These are phyloP conservation scores for Neophaeococcomyces aloes DNA, from an alignment of 2,329 filamentous ascomycete genomes.

Conservation along the genomic window DNA sequence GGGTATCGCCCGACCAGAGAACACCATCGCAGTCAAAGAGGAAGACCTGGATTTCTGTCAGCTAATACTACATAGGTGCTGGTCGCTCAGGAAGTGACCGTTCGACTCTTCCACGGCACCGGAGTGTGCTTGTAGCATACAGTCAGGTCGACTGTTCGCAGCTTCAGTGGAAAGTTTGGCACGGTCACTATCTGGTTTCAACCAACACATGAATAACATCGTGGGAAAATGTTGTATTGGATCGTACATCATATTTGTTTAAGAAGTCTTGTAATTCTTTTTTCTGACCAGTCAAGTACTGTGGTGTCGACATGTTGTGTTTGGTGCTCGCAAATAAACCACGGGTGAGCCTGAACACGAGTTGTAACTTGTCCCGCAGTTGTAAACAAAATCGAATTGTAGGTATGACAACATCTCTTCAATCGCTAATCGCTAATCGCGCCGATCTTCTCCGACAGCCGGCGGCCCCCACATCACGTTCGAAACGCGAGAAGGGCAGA, in stretches of 20 bases:
- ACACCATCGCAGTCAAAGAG: slow-evolving; percentile 97
- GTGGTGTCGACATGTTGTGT: slow-evolving; percentile 26
- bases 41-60: slow-evolving; percentile 54
- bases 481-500: background rate
- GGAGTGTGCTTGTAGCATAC: too few species aligned
- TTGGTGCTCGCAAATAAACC: background rate
- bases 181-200: background rate
- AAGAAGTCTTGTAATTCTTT: slow-evolving; percentile 72
- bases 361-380: too few species aligned
- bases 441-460: background rate
- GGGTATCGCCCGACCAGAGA: slow-evolving; percentile 86
- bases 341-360: too few species aligned
- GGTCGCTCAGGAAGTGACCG: background rate
- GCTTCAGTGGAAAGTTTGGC: too few species aligned
- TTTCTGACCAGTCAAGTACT: slow-evolving; percentile 68
- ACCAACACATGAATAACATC: background rate
- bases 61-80: background rate
- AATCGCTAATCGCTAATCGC: background rate
- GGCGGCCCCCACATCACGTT: background rate
- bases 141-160: too few species aligned
- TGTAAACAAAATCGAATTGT: background rate
- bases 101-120: too few species aligned
- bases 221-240: background rate
- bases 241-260: slow-evolving; percentile 76
- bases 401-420: slow-evolving; percentile 6